These are phyloP conservation scores for Claviceps sp. DNA, from an alignment of 2,329 filamentous ascomycete genomes.

Conservation along the genomic window DNA sequence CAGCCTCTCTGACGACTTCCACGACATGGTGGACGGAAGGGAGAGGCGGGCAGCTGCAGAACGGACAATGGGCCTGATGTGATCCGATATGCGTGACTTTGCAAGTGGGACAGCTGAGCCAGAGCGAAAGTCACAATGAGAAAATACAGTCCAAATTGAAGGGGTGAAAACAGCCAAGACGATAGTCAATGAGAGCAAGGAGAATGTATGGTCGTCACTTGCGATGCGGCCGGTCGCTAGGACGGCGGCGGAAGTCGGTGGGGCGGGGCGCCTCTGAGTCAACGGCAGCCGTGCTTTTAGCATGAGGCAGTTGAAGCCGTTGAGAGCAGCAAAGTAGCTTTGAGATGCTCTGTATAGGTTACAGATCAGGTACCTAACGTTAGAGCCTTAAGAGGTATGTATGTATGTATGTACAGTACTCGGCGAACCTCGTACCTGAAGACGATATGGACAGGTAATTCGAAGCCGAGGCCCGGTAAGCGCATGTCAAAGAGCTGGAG, in stretches of 20 bases:
- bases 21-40: conserved; percentile 54
- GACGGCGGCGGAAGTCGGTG: conserved; percentile 6
- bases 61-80: background rate
- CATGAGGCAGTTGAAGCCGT: background rate
- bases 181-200: background rate
- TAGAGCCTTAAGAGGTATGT: no score
- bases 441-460: background rate
- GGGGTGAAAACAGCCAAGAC: background rate
- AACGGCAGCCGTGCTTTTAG: conserved; percentile 4
- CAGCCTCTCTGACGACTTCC: conserved; percentile 80
- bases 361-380: background rate
- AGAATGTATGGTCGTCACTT: background rate
- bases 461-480: conserved; percentile 6
- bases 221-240: conserved; percentile 3
- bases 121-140: background rate
- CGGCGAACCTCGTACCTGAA: no score
- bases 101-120: background rate
- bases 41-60: background rate
- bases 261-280: conserved; percentile 12
- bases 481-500: background rate
- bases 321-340: conserved; percentile 8
- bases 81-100: background rate
- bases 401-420: no score
- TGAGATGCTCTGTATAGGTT: conserved; percentile 4
- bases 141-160: background rate